These are phyloP conservation scores for Strigomonas culicis DNA, from an alignment of 208 protist species.

Conservation along the genomic window DNA sequence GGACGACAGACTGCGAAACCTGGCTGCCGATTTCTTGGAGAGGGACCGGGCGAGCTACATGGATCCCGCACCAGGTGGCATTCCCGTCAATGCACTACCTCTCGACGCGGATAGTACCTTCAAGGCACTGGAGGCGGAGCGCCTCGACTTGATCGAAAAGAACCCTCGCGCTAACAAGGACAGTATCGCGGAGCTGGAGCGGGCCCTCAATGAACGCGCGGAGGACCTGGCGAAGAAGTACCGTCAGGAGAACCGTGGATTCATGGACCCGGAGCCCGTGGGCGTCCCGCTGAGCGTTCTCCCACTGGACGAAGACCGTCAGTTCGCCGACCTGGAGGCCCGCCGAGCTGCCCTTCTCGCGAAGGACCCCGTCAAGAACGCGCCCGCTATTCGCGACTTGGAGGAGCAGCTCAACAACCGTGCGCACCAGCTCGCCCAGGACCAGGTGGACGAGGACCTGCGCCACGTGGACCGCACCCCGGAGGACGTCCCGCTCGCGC, in stretches of 20 bases:
- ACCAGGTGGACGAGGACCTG: slow-evolving; percentile 55
- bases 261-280: slow-evolving; percentile 34
- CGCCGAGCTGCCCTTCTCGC: slow-evolving; percentile 48
- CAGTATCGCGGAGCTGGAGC: slow-evolving; percentile 48
- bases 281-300: slow-evolving; percentile 66
- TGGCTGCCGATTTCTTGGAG: slow-evolving; percentile 50
- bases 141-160: slow-evolving; percentile 20
- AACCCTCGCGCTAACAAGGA: too few relatives aligned
- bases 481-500: slow-evolving; percentile 35
- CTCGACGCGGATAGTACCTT: slow-evolving; percentile 30
- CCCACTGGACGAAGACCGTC: slow-evolving; percentile 40
- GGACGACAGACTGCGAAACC: slow-evolving; percentile 63
- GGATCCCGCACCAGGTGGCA: slow-evolving; percentile 16
- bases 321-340: slow-evolving; percentile 59
- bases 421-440: slow-evolving; percentile 49
- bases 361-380: slow-evolving; percentile 27
- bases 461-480: slow-evolving; percentile 35
- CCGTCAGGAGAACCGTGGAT: slow-evolving; percentile 42
- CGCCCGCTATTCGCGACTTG: slow-evolving; percentile 29
- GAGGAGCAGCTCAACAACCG: slow-evolving; percentile 69
- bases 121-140: slow-evolving; percentile 21
- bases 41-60: slow-evolving; percentile 56
- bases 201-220: slow-evolving; percentile 69
- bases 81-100: slow-evolving; percentile 13
- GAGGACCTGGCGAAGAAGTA: slow-evolving; percentile 71